These are phyloP conservation scores for Schizonepeta tenuifolia DNA, from an alignment of 257 asterid genomes.

Conservation along the genomic window DNA sequence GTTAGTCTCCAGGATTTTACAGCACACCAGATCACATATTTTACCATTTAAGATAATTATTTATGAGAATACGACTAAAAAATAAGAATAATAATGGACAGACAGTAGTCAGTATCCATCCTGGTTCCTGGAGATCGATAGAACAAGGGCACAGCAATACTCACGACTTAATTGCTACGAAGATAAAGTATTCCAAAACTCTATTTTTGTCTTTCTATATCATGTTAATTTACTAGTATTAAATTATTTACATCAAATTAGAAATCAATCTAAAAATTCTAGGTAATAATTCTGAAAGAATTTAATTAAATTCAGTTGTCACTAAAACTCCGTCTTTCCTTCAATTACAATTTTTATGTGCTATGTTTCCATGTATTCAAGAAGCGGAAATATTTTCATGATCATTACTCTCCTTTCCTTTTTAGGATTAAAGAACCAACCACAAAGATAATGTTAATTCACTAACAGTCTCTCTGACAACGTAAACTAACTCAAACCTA, in stretches of 20 bases:
- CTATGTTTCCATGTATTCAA: conserved; percentile 12
- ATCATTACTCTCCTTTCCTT: not conserved
- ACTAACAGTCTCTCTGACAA: not conserved
- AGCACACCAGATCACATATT: not conserved
- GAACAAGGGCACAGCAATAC: not conserved
- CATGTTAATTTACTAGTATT: not conserved
- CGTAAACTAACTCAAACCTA: not conserved
- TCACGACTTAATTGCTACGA: not conserved
- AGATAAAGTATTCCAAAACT: not conserved
- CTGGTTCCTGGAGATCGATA: too few species aligned
- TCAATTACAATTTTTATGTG: not conserved
- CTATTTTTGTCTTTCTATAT: not conserved
- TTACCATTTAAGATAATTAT: not conserved
- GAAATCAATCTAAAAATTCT: not conserved
- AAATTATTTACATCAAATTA: not conserved
- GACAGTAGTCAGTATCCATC: not conserved
- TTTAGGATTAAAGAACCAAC: not conserved
- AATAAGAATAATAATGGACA: not conserved
- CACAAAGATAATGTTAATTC: not conserved
- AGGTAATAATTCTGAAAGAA: not conserved
- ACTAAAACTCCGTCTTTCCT: not conserved
- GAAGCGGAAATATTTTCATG: conserved; percentile 5
- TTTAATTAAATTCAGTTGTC: not conserved
- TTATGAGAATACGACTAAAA: not conserved
- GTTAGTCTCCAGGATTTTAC: not conserved